Conservation (phyloP, 768 basidiomycete species). For the Calocybe indica region DNA sequence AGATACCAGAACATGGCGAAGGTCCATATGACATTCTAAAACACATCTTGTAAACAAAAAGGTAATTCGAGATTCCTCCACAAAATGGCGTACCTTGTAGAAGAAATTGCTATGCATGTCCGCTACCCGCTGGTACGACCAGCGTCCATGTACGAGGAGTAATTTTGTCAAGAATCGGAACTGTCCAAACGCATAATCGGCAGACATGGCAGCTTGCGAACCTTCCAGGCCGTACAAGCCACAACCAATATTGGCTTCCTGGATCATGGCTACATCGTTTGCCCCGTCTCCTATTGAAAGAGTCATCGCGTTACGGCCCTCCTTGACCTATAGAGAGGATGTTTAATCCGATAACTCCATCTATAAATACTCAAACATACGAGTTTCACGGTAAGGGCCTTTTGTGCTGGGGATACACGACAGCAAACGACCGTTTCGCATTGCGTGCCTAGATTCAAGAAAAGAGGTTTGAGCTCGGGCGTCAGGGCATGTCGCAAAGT, state of each 20-base stretch:
- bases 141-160: constrained; percentile 89
- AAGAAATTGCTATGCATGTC: constrained; percentile 99
- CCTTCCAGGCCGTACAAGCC: constrained; percentile 93
- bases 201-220: constrained; percentile 98
- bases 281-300: constrained; percentile 95
- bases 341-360: constrained; percentile 3
- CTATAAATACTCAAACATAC: constrained; percentile 33
- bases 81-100: constrained; percentile 68
- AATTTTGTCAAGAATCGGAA: constrained; percentile 92
- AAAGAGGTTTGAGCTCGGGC: constrained; percentile 73
- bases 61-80: neutral
- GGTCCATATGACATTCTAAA: constrained; percentile 87
- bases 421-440: constrained; percentile 99
- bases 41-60: constrained; percentile 6
- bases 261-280: constrained; percentile 99
- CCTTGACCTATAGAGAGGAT: constrained; percentile 65
- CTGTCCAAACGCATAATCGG: constrained; percentile 97
- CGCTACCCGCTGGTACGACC: constrained; percentile 94
- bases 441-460: constrained; percentile 89
- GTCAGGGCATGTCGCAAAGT: constrained; percentile 79
- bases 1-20: constrained; percentile 93
- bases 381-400: constrained; percentile 93
- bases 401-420: constrained; percentile 95
- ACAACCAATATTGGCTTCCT: constrained; percentile 97
- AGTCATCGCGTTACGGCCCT: constrained; percentile 94